phyloP scores from a whole-genome alignment of 768 basidiomycete species.

The Suillus fuscotomentosus region DNA sequence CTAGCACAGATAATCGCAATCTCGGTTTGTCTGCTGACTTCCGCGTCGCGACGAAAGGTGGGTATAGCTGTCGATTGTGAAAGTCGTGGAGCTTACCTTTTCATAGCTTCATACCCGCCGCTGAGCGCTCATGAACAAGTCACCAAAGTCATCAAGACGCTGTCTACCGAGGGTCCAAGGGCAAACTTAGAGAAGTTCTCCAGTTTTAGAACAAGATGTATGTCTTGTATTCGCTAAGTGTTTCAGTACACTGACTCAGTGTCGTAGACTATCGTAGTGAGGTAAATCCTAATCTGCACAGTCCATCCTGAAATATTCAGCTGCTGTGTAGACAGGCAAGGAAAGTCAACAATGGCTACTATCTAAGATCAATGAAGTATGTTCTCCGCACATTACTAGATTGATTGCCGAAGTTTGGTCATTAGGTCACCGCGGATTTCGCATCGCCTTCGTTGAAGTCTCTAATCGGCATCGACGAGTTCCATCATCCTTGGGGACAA shows the following conservation, averaged over 20 bases:
- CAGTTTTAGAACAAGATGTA: slow-evolving; percentile 20
- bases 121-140: slow-evolving; percentile 63
- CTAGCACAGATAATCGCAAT: slow-evolving; percentile 73
- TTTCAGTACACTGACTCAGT: not conserved
- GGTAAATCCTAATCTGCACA: not conserved
- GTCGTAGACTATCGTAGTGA: not conserved
- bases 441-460: slow-evolving; percentile 56
- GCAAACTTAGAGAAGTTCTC: slow-evolving; percentile 19
- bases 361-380: slow-evolving; percentile 62
- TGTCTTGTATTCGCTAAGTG: not conserved
- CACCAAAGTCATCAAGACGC: slow-evolving; percentile 57
- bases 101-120: slow-evolving; percentile 51
- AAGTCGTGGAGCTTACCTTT: not conserved
- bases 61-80: slow-evolving; percentile 15
- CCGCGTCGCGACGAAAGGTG: slow-evolving; percentile 38
- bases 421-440: slow-evolving; percentile 61
- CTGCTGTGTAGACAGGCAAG: slow-evolving; percentile 55
- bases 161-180: slow-evolving; percentile 65
- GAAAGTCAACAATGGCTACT: slow-evolving; percentile 80
- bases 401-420: slow-evolving; percentile 9
- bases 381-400: slow-evolving; percentile 7
- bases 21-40: slow-evolving; percentile 44
- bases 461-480: slow-evolving; percentile 67
- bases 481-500: slow-evolving; percentile 83
- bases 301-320: slow-evolving; percentile 1